A percentile compares a stretch with the other conserved stretches of the same genome.
These are phyloP conservation scores for Paecilomyces variotii DNA, from an alignment of 2,329 filamentous ascomycete species.

Conservation along the genomic window DNA sequence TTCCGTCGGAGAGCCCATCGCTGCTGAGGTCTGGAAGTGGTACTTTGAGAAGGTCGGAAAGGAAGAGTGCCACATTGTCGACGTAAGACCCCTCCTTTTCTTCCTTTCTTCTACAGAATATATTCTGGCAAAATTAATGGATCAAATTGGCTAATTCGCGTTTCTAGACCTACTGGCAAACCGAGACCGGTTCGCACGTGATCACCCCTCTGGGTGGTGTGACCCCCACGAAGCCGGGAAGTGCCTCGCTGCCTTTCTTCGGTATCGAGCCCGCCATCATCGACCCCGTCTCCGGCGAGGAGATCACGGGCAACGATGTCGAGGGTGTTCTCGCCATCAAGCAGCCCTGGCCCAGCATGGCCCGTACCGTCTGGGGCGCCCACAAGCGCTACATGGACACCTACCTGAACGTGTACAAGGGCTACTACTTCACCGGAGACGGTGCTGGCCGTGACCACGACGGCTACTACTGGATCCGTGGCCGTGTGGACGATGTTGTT, in stretches of 20 bases:
- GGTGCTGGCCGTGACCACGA: conserved; percentile 94
- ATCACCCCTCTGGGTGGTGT: conserved; percentile 89
- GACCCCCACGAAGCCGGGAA: conserved; percentile 93
- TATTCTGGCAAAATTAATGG: neutral
- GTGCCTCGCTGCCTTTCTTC: conserved; percentile 94
- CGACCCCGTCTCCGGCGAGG: conserved; percentile 88
- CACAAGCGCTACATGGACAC: conserved; percentile 99
- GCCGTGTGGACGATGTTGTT: conserved; percentile 95
- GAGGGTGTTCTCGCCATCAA: conserved; percentile 96
- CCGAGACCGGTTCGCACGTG: conserved; percentile 93
- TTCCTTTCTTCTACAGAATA: neutral
- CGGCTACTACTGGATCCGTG: conserved; percentile 99
- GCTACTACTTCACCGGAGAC: conserved; percentile 74
- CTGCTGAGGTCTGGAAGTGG: conserved; percentile 99
- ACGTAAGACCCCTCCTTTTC: conserved; percentile 55
- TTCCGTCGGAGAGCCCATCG: conserved; percentile 95
- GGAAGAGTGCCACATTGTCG: conserved; percentile 85
- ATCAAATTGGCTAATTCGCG: conserved; percentile 4
- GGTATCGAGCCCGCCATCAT: conserved; percentile 97
- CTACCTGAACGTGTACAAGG: conserved; percentile 94
- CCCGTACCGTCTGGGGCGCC: conserved; percentile 91
- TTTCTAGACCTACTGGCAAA: conserved; percentile 95
- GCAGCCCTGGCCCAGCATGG: conserved; percentile 98
- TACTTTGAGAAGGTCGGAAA: conserved; percentile 94
- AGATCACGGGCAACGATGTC: conserved; percentile 91